Conservation (phyloP, 208 protist genomes). For the Crithidia bombi region DNA sequence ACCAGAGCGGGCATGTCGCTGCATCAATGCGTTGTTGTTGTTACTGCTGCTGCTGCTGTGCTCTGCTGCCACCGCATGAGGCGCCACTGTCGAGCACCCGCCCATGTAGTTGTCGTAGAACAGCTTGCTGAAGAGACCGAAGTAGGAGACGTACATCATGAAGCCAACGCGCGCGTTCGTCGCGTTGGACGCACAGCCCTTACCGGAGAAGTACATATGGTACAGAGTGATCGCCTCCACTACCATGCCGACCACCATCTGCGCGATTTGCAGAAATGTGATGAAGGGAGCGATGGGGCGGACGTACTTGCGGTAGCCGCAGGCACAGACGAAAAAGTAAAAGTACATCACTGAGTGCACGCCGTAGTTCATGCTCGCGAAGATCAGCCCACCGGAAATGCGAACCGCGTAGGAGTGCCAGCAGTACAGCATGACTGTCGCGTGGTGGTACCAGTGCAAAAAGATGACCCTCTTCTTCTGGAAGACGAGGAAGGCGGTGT, state of each 20-base stretch:
- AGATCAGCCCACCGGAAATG: constrained; percentile 75
- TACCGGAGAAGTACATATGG: constrained; percentile 39
- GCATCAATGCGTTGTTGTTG: neutral
- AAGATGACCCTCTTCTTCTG: constrained; percentile 89
- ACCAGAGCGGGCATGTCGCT: neutral
- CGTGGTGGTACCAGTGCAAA: constrained; percentile 95
- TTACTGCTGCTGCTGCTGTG: neutral
- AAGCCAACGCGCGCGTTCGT: constrained; percentile 70
- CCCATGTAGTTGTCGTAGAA: constrained; percentile 84
- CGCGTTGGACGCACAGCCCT: constrained; percentile 62
- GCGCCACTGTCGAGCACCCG: neutral
- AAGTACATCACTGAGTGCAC: constrained; percentile 96
- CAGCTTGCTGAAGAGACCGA: constrained; percentile 89
- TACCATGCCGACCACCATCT: constrained; percentile 92
- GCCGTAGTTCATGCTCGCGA: constrained; percentile 93
- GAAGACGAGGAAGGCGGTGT: constrained; percentile 87
- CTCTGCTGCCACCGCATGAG: neutral
- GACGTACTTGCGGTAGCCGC: constrained; percentile 56
- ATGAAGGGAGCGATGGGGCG: constrained; percentile 84
- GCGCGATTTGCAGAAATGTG: constrained; percentile 87
- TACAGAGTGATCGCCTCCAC: constrained; percentile 61
- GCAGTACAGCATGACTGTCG: constrained; percentile 92
- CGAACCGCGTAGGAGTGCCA: constrained; percentile 75
- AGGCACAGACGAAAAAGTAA: constrained; percentile 91
- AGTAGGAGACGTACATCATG: constrained; percentile 94